Percentiles rank a stretch among this genome's conserved stretches.
Evolutionary conservation across 371 early-diverging fungal genomes (phyloP).

Genomic region (Sporodiniella umbellata): DNA sequence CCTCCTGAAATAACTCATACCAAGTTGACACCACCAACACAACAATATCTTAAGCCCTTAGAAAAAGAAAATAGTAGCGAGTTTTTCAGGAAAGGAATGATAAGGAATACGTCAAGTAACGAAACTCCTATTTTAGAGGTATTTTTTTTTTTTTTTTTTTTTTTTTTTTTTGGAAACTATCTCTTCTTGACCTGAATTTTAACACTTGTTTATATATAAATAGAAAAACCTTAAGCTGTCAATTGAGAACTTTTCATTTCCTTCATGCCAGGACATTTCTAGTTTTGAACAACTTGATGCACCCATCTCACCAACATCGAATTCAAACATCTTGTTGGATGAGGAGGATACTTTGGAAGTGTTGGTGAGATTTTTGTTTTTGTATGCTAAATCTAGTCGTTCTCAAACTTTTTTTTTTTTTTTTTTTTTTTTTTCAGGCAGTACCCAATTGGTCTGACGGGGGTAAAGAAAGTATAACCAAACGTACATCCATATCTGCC

Average conservation of each 20-base stretch:
- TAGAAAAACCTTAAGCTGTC: background rate
- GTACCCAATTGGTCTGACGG: slow-evolving; percentile 44
- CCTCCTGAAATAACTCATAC: too few species aligned
- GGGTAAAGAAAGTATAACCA: slow-evolving; percentile 19
- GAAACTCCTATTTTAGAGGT: too few species aligned
- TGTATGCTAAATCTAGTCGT: too few species aligned
- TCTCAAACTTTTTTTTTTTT: background rate
- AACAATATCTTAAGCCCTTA: too few species aligned
- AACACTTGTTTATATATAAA: too few species aligned
- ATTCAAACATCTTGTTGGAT: background rate
- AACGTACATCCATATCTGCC: slow-evolving; percentile 39
- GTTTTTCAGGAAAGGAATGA: too few species aligned
- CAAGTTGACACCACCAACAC: too few species aligned
- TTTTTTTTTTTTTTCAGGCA: slow-evolving; percentile 14
- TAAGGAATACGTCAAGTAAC: too few species aligned
- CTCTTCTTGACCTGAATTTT: too few species aligned
- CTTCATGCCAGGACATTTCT: background rate
- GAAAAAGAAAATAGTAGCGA: too few species aligned
- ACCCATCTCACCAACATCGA: background rate
- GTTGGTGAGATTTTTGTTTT: slow-evolving; percentile 25
- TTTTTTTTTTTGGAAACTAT: slow-evolving; percentile 43
- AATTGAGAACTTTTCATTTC: background rate
- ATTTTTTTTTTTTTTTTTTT: too few species aligned
- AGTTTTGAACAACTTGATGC: background rate
- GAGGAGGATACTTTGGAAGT: slow-evolving; percentile 43